Conservation (phyloP, 1,284 basidiomycete species). For the Tilletiopsis washingtonensis region DNA sequence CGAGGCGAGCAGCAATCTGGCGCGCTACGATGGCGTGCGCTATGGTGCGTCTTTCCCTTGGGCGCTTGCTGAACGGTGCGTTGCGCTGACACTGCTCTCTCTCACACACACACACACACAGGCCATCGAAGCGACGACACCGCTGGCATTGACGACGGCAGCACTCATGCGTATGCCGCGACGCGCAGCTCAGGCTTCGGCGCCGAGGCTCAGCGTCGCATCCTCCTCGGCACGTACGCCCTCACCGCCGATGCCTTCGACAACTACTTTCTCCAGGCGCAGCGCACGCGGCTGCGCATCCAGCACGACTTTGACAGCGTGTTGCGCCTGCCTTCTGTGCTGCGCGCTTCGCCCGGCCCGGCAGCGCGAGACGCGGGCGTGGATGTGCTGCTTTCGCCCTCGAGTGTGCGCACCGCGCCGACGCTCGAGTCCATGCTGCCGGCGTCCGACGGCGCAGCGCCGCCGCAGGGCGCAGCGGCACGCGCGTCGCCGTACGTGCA, state of each 20-base stretch:
- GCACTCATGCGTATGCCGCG: constrained; percentile 9
- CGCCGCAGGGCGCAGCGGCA: neutral
- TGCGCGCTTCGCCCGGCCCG: constrained; percentile 17
- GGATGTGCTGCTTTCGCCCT: constrained; percentile 71
- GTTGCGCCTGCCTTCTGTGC: constrained; percentile 58
- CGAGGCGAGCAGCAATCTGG: constrained; percentile 87
- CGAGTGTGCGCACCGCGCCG: constrained; percentile 34
- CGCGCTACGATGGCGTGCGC: constrained; percentile 75
- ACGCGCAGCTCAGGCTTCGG: constrained; percentile 63
- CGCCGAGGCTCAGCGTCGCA: constrained; percentile 72
- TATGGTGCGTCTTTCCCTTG: constrained; percentile 52
- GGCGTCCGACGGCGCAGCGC: neutral
- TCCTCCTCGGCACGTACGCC: constrained; percentile 86
- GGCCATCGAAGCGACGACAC: neutral
- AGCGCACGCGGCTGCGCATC: constrained; percentile 65
- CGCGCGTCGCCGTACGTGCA: constrained; percentile 60
- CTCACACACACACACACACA: too few species aligned
- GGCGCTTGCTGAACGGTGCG: too few species aligned
- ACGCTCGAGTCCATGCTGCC: constrained; percentile 9
- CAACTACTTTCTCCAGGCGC: constrained; percentile 90
- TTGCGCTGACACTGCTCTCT: too few species aligned
- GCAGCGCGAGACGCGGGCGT: constrained; percentile 51
- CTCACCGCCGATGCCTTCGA: constrained; percentile 78
- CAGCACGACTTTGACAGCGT: constrained; percentile 66
- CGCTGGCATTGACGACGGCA: neutral